Base-by-base conservation (phyloP, 2,329 filamentous ascomycete species). In the Fusarium piperis region DNA sequence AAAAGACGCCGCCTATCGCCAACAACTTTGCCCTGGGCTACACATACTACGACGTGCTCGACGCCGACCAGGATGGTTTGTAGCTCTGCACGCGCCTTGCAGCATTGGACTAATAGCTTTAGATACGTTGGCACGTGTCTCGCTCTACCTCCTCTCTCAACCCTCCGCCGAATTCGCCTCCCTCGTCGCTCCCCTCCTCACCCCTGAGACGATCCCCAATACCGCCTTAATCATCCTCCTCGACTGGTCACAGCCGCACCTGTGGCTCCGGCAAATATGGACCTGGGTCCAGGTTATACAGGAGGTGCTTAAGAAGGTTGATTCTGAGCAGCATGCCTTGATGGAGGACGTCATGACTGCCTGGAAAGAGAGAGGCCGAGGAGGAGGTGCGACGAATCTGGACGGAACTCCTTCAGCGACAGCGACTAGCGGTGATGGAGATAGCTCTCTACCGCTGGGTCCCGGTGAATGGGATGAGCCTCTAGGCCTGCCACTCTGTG, bases 381-480 rank as follows among this genome's bases (percentile, higher is more conserved):
- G 86, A 46, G 88, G 91, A 26, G 86, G 89, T 59, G 85, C 90
- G 9, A 85, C 87, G 64, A 90, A 89, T 73, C 80, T 92, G 10
- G 91, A 93, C 75, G 89, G 88, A 23, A 90, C 87, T 3, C 83
- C 83, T 23, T 86, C 86, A 15, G 85, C 89, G n/a, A 84, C 89
- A 4, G 85, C 86, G 9, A 76, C 80, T 20, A 76, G 73, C 12
- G 85, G 85, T 32, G 91, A 93, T 64, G 89, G 87, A 5, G 90
- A 93, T 65, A 89, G 92, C 28, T 89, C 90, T 51, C 85, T 97
- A 69, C 94, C 94, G 1, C 82, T 95, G 2, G 95, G 95, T 0
- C 93, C 93, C 1, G 95, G 95, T 61, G 95, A 98, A 82, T 98
- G 95, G 94, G 94, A 97, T 71, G 94, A 97, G 77, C 93, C 91